These are phyloP conservation scores for Xylaria multiplex DNA, from an alignment of 2,329 filamentous ascomycete species.

Conservation along the genomic window DNA sequence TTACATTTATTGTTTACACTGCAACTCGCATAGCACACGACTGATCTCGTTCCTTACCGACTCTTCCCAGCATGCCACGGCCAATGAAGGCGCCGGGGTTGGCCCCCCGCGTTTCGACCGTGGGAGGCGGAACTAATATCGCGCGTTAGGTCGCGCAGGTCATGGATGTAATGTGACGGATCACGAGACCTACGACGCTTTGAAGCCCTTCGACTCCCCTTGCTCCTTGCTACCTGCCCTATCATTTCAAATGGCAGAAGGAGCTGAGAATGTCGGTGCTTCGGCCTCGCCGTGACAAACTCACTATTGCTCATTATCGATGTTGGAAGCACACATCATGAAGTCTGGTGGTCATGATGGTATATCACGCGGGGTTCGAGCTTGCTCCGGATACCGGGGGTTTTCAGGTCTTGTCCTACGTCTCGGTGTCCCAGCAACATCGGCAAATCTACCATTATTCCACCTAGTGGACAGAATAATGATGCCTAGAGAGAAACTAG, in stretches of 20 bases:
- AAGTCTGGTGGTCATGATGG: background rate
- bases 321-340: background rate
- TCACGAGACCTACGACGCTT: constrained; percentile 8
- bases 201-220: background rate
- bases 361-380: constrained; percentile 4
- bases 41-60: background rate
- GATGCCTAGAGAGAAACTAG: background rate
- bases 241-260: background rate
- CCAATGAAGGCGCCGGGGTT: background rate
- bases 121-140: background rate
- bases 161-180: constrained; percentile 7
- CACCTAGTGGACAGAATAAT: background rate
- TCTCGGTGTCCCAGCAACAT: background rate
- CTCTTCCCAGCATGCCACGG: background rate
- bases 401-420: constrained; percentile 5
- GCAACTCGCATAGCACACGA: background rate
- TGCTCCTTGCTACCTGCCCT: background rate
- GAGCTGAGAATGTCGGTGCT: background rate
- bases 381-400: constrained; percentile 7
- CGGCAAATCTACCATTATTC: background rate
- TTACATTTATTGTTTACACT: background rate
- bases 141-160: constrained; percentile 3
- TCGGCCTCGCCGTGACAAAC: background rate
- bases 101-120: background rate
- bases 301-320: background rate